These are phyloP conservation scores for Cetradonia linearis DNA, from an alignment of 495 filamentous ascomycete species.

Conservation along the genomic window DNA sequence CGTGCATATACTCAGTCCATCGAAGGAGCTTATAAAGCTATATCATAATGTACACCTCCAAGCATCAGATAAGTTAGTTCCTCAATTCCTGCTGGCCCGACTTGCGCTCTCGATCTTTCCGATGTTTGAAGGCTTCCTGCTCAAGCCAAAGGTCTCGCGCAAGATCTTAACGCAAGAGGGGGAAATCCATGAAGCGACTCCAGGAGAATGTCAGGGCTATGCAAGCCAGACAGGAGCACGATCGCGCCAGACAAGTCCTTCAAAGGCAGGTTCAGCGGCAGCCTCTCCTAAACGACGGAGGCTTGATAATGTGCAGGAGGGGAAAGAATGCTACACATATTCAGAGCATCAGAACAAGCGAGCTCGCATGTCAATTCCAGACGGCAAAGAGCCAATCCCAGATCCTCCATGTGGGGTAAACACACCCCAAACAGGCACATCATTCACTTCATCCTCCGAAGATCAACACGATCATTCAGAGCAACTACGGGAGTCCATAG, in stretches of 20 bases:
- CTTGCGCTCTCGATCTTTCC: conserved; percentile 19
- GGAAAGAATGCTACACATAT: neutral
- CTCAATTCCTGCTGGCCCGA: conserved; percentile 18
- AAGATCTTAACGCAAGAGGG: conserved; percentile 2
- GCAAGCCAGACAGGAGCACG: neutral
- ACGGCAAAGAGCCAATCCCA: neutral
- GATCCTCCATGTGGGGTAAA: neutral
- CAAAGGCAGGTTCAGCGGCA: conserved; percentile 1
- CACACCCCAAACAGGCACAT: neutral
- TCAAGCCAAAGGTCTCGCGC: neutral
- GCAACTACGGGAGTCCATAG: neutral
- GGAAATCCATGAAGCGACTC: neutral
- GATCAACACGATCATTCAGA: neutral
- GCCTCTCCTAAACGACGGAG: conserved; percentile 1
- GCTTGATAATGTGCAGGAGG: neutral
- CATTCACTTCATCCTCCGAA: neutral
- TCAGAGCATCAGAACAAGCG: neutral
- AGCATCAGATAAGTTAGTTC: neutral
- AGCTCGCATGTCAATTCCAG: neutral
- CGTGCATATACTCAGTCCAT: conserved; percentile 7
- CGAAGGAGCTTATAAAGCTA: conserved; percentile 8
- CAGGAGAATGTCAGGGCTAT: neutral
- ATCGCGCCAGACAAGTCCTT: neutral
- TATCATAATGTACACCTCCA: conserved; percentile 19
- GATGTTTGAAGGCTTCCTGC: conserved; percentile 4